These are phyloP conservation scores for Tuber aestivum DNA, from an alignment of 495 filamentous ascomycete genomes.

Conservation along the genomic window DNA sequence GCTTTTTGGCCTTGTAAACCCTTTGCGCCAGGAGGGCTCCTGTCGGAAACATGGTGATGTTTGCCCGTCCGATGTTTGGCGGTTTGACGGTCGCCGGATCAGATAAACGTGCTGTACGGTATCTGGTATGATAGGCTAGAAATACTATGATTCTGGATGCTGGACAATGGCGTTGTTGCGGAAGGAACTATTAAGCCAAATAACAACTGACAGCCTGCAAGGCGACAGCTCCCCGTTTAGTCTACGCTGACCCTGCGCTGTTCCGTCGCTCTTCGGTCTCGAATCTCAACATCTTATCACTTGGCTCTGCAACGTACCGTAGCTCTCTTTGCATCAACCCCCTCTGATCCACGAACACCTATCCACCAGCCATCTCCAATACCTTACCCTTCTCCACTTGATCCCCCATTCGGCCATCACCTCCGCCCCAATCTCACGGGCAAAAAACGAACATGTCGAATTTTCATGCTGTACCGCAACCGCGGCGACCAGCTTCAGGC, in stretches of 20 bases:
- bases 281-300: not conserved
- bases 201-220: not conserved
- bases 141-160: not conserved
- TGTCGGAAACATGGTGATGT: slow-evolving; percentile 26
- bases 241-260: not conserved
- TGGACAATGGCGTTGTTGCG: not conserved
- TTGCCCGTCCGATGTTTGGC: not conserved
- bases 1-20: slow-evolving; percentile 67
- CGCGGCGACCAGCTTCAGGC: slow-evolving; percentile 19
- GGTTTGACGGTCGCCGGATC: not conserved
- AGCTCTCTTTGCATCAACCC: not conserved
- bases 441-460: slow-evolving; percentile 22
- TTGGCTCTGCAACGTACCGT: not conserved
- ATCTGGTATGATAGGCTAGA: not conserved
- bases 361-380: slow-evolving; percentile 1
- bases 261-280: not conserved
- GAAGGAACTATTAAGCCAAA: not conserved
- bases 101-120: not conserved
- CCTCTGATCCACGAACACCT: not conserved
- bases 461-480: slow-evolving; percentile 27
- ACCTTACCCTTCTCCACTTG: not conserved
- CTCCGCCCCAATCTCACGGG: not conserved
- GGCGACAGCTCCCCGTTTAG: no score
- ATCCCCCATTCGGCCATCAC: not conserved
- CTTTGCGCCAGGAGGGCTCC: slow-evolving; percentile 13